Evolutionary conservation across 108 stramenopile genomes (phyloP), one percentile per base, ranked within the genome.

Genomic region (Ochromonas danica): DNA sequence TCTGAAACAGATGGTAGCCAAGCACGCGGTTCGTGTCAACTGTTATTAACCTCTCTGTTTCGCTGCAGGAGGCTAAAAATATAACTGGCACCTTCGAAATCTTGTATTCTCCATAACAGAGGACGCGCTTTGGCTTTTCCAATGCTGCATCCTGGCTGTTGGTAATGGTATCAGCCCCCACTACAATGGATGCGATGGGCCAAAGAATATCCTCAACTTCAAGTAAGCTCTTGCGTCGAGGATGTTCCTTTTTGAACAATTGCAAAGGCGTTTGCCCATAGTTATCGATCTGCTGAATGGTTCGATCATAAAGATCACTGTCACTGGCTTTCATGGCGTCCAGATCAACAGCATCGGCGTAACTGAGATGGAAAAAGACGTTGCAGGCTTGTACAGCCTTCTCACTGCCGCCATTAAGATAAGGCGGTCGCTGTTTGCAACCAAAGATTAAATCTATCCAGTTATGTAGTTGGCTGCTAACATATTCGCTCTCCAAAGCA

Each of bases 391-490:
- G 71, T 36, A 42, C 78, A 17, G 82, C 81, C 39, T 45, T 62
- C 41, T 75, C 35, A 0, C 81, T 82, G 31, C 93, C 87, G 25
- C 31, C 31, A 36, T 3, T 3, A 35, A 67, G 35, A 25, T 35
- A 67, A 0, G 84, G 80, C 2, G 95, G 94, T 17, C 82, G 62
- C 38, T 86, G 86, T 51, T 84, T 81, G 43, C n/a, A 2, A 0
- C 86, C 86, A 36, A 81, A 86, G 0, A 83, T 82, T 0, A 86
- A 78, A 42, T 86, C 83, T 33, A 86, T 86, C 86, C 86, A 86
- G 14, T 84, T 79, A 40, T 86, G 86, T 57, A 86, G 27, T 40
- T 71, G 31, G 17, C 0, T 3, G 0, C 51, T 63, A 0, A 85
- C 75, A 25, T 74, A 6, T 1, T 81, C 75, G 42, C 77, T 70